Evolutionary conservation across 1,139 yeast genomes (phyloP), one percentile per base, ranked within the genome.

Genomic region (Saccharomycopsis phalli): DNA sequence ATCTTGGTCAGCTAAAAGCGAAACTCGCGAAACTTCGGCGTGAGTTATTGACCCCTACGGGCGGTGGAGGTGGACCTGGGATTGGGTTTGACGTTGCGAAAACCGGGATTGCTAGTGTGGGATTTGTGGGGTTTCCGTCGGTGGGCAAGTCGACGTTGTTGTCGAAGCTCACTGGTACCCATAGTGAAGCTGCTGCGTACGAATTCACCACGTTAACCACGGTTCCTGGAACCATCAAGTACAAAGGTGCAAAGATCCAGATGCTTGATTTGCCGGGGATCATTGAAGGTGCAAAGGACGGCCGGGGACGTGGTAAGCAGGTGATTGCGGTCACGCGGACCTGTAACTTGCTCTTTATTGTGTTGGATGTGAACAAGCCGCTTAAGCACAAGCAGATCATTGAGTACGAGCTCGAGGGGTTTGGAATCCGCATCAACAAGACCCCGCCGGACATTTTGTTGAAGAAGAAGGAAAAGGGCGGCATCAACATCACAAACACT

Each of bases 231-330:
- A 84, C 86, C 37, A 86, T 91, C 56, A 81, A 83, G 60, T 88
- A 86, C 59, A 86, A 87, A 54, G 99, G 99, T 56, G 97, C 98
- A 38, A 88, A 86, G 66, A 80, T 91, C 51, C 99, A 91, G 65
- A 86, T 93, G 94, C 69, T 91, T 57, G 99, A 91, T 74, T 71
- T 91, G 53, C 99, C 99, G 3, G 99, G 99, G 60, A 91, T 91
- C 55, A 91, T 91, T 53, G 97, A 93, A 62, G 98, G 98, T 61
- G 99, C 98, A 44, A 88, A 88, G 54, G 97, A 91, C 56, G 98
- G 98, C 64, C 83, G 88, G 61, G 98, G 99, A 68, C 78, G 99
- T 68, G 99, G 99, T 73, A 83, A 80, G 54, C 98, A 91, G 65
- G 98, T 91, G 46, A 91, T 91, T 64, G 98, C 98, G 0, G 97